Base-by-base conservation (phyloP, 208 protist species). In the Leishmania lainsoni region DNA sequence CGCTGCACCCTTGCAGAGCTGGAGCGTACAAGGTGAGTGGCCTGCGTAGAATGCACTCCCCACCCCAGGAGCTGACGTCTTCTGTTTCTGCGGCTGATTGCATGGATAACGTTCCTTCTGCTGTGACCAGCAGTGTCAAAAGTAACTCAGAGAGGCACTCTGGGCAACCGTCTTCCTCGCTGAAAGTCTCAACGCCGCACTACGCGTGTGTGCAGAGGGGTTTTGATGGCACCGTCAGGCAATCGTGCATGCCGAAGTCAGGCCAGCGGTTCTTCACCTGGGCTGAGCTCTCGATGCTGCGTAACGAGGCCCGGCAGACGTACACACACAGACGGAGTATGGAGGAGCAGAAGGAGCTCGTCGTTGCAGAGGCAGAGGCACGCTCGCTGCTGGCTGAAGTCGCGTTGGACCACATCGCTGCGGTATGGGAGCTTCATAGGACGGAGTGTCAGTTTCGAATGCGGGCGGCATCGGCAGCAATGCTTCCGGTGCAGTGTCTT, bases 221-320 rank as follows among this genome's bases (percentile, higher is more conserved):
- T 29, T 45, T 32, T 1, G 56, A 59, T 26, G 56, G 3, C 17
- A 29, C 6, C 2, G 58, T 17, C 8, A n/a, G 54, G 74, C 22
- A 20, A 48, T 17, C 59, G 20, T 29, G n/a, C 54, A 56, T 82
- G 72, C 78, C 73, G 10, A 61, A n/a, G 39, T 63, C 63, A 35
- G 78, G 48, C 20, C 82, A 82, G 59, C 59, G 74, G 2, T 66
- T 86, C 32, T 82, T 86, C 73, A 81, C 61, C 20, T 79, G 78
- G 2, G 51, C 22, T n/a, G 82, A 86, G 39, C 72, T 82, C 0
- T 66, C 14, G 12, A 54, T 52, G n/a, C 74, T 86, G 59, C 82
- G 82, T 29, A 20, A 42, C 22, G 82, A 86, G 22, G 82, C 82
- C 14, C 52, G 65, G 42, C 32, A 56, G 5, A 58, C 76, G 48